Conservation (phyloP, 2,329 filamentous ascomycete genomes). For the Phyllosticta citribraziliensis region DNA sequence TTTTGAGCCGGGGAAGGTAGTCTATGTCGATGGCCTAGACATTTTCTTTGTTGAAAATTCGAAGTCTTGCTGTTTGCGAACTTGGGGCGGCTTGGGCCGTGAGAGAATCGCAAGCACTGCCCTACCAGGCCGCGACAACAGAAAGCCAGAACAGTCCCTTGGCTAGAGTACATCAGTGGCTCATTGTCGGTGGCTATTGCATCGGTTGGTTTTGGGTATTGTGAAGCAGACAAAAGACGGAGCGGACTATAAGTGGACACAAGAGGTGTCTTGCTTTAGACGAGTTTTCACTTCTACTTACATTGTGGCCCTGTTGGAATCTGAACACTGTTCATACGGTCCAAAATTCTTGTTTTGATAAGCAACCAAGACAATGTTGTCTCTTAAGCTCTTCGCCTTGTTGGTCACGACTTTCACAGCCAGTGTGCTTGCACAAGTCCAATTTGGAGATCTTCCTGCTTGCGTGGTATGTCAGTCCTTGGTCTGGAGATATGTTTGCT, state of each 20-base stretch:
- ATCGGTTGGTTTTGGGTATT: not conserved
- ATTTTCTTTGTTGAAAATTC: not conserved
- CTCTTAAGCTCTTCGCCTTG: not conserved
- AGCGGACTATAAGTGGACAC: not conserved
- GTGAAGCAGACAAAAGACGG: not conserved
- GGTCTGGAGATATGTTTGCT: not conserved
- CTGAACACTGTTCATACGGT: not conserved
- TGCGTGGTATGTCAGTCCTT: slow-evolving; percentile 1
- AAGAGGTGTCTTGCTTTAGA: not conserved
- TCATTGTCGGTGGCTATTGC: not conserved
- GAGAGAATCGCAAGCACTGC: not conserved
- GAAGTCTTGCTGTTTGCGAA: not conserved
- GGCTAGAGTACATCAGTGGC: not conserved
- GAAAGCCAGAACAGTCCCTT: not conserved
- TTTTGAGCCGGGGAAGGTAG: not conserved
- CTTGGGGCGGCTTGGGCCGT: not conserved
- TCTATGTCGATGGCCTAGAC: not conserved
- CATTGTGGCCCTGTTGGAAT: not conserved
- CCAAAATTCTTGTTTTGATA: not conserved
- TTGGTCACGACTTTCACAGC: not conserved
- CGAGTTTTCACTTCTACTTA: not conserved
- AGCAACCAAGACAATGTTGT: slow-evolving; percentile 4
- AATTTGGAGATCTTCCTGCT: slow-evolving; percentile 3
- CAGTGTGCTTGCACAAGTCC: not conserved
- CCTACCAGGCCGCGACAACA: not conserved